These are phyloP conservation scores for Tirmania nivea DNA, from an alignment of 495 filamentous ascomycete species.

Conservation along the genomic window DNA sequence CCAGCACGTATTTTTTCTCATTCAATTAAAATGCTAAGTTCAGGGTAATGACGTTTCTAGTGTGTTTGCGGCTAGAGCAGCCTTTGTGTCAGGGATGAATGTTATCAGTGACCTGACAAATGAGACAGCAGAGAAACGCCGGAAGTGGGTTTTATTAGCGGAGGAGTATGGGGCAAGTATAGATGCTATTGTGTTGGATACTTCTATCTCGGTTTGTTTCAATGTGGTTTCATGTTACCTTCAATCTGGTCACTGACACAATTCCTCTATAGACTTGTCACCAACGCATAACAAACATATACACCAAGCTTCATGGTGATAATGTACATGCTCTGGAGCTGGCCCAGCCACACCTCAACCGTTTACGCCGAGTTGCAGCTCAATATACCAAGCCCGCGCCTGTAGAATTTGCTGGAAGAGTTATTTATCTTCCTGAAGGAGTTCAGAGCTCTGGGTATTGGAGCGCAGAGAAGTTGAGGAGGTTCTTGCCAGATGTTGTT, in stretches of 20 bases:
- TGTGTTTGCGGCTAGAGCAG: neutral
- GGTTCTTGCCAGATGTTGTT: neutral
- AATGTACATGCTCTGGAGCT: neutral
- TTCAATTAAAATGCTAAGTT: too few species aligned
- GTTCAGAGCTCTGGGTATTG: neutral
- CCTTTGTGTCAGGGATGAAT: neutral
- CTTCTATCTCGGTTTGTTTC: neutral
- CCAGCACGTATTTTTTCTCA: too few species aligned
- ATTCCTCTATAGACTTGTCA: neutral
- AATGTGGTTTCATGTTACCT: neutral
- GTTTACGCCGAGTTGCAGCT: neutral
- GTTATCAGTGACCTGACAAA: neutral
- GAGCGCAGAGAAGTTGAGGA: neutral
- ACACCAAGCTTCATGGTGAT: neutral
- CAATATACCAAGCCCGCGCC: neutral
- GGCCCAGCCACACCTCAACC: neutral
- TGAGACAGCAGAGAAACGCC: neutral
- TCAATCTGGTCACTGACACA: too few species aligned
- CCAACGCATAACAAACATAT: neutral
- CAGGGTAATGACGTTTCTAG: neutral
- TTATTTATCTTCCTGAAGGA: neutral
- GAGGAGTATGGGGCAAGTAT: neutral
- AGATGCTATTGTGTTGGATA: neutral
- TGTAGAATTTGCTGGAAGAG: neutral
- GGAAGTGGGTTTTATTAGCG: neutral